Base-by-base conservation (phyloP, 768 basidiomycete species). In the Naganishia friedmannii region DNA sequence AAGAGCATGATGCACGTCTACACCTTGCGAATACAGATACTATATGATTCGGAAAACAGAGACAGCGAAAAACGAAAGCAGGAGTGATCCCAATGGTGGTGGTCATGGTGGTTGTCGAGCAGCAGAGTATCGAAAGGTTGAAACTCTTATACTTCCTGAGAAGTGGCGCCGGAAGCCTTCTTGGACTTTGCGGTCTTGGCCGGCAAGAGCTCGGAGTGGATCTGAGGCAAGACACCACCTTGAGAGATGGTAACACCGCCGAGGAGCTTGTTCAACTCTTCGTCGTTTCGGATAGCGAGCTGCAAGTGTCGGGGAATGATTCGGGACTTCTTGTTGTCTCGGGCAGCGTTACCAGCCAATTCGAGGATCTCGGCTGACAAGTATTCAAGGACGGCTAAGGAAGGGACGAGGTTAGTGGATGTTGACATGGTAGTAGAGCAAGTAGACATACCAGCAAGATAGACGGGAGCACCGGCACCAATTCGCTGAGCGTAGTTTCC, bases 311-410 rank as follows among this genome's bases (percentile, higher is more conserved):
- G 88, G 67, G 92, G 93, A 28, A 93, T 90, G 76, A 94, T 93
- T 89, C 93, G 92, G 75, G 90, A 89, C 85, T 93, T 90, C 84
- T 90, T 89, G 84, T 90, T 88, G 78, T 91, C 89, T 71, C 88
- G 86, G 58, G 90, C 89, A 42, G 87, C 83, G 82, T 83, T 83
- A 76, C 92, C 92, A 72, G 92, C 92, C 45, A 94, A 85, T 81
- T 94, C 92, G 73, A 94, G 88, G 81, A 94, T 93, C 82, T 94
- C 92, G 55, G 92, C 92, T 70, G 91, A 89, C 72, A 94, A 88
- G 80, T 94, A 93, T 81, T 93, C 92, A 68, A 93, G 88, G 71
- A 93, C 91, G 23, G 91, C 91, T 67, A 28, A 51, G 23, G 39
- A 28, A 13, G 53, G 19, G 53, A 13, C 2, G 32, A n/a, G 66